Conservation (phyloP, 192 early-diverging fungal genomes). For the Gonapodya prolifera region DNA sequence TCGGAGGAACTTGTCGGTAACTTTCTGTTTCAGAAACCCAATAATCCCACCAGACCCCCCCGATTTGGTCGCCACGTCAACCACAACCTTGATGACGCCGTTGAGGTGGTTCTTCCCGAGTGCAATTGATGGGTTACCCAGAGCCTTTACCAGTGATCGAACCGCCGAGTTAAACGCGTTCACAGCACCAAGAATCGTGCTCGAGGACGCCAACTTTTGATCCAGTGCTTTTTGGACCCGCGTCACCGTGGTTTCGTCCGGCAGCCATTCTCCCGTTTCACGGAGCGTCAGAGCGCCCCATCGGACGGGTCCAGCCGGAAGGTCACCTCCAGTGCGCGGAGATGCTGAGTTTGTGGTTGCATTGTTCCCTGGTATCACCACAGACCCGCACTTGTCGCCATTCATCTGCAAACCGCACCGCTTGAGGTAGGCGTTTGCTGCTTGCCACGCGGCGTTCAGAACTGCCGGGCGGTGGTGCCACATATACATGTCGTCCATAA, state of each 20-base stretch:
- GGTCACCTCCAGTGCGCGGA: neutral
- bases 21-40: neutral
- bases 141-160: neutral
- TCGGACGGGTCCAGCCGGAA: neutral
- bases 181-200: neutral
- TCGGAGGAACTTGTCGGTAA: neutral
- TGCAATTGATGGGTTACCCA: neutral
- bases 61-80: neutral
- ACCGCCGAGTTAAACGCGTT: neutral
- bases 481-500: neutral
- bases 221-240: neutral
- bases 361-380: neutral
- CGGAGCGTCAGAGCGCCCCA: neutral
- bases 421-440: neutral
- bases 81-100: neutral
- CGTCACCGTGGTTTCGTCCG: neutral
- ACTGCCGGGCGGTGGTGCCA: neutral
- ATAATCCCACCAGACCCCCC: neutral
- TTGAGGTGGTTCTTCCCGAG: neutral
- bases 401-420: neutral
- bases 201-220: neutral
- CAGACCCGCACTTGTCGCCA: neutral
- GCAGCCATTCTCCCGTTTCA: neutral
- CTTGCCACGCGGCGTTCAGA: neutral
- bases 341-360: neutral